Conservation (phyloP, 257 asterid species). For the Gentiana straminea region DNA sequence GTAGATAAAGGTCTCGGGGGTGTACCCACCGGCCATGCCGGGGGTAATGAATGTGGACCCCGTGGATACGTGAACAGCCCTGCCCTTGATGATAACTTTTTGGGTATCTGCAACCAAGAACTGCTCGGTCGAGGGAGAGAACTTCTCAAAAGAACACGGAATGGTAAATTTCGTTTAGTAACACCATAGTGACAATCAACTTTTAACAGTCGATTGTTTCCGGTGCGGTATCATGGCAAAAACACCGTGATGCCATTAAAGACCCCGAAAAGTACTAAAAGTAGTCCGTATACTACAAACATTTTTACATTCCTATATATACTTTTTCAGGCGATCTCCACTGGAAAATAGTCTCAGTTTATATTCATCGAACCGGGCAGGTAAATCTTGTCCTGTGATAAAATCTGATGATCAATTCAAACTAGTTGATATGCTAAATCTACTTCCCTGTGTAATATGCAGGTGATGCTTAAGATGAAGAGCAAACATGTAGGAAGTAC, state of each 20-base stretch:
- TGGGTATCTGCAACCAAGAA: slow-evolving; percentile 92
- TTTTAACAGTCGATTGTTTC: no score
- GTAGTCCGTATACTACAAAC: background rate
- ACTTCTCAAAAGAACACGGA: slow-evolving; percentile 89
- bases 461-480: slow-evolving; percentile 98
- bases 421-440: background rate
- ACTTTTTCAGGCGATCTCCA: slow-evolving; percentile 74
- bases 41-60: slow-evolving; percentile 23
- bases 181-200: background rate
- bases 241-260: no score
- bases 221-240: no score
- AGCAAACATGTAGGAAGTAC: slow-evolving; percentile 83
- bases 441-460: slow-evolving; percentile 4
- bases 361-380: slow-evolving; percentile 76
- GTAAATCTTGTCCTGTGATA: slow-evolving; percentile 14
- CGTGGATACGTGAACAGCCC: slow-evolving; percentile 44
- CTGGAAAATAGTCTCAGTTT: slow-evolving; percentile 96
- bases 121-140: slow-evolving; percentile 84
- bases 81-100: slow-evolving; percentile 69
- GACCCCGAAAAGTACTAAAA: no score
- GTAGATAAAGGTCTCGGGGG: slow-evolving; percentile 39
- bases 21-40: slow-evolving; percentile 25
- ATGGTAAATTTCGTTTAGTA: slow-evolving; percentile 25
- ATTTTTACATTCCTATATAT: background rate
- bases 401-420: background rate